Conservation (phyloP, 257 asterid species). For the Rehmannia glutinosa region DNA sequence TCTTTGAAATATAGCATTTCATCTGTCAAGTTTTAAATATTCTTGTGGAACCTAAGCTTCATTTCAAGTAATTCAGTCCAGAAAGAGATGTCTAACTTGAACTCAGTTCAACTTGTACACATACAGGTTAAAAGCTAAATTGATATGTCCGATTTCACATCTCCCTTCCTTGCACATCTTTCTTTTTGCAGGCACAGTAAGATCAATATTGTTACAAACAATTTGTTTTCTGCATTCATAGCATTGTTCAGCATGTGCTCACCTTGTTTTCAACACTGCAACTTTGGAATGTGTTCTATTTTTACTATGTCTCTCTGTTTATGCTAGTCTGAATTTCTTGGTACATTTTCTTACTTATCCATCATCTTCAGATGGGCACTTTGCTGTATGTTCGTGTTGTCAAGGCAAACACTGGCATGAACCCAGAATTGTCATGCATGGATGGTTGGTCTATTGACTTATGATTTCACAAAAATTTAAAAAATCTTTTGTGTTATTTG, state of each 20-base stretch:
- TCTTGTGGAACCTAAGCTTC: no score
- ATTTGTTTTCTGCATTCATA: no score
- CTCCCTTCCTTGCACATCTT: no score
- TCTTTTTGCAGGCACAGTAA: no score
- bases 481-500: not conserved
- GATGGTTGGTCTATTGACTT: slow-evolving; percentile 61
- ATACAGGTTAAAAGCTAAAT: no score
- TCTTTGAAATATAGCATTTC: no score
- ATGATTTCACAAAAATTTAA: not conserved
- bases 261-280: not conserved
- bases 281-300: not conserved
- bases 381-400: slow-evolving; percentile 84
- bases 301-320: not conserved
- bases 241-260: not conserved
- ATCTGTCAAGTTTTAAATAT: no score
- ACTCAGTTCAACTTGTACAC: no score
- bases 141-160: no score
- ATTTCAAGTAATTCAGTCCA: no score
- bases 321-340: slow-evolving; percentile 6
- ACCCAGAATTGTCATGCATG: slow-evolving; percentile 96
- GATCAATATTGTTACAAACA: no score
- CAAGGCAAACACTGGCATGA: slow-evolving; percentile 83
- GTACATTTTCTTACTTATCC: slow-evolving; percentile 15
- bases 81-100: no score
- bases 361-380: slow-evolving; percentile 64